Conservation (phyloP, 768 basidiomycete species). For the Clavulina sp. region DNA sequence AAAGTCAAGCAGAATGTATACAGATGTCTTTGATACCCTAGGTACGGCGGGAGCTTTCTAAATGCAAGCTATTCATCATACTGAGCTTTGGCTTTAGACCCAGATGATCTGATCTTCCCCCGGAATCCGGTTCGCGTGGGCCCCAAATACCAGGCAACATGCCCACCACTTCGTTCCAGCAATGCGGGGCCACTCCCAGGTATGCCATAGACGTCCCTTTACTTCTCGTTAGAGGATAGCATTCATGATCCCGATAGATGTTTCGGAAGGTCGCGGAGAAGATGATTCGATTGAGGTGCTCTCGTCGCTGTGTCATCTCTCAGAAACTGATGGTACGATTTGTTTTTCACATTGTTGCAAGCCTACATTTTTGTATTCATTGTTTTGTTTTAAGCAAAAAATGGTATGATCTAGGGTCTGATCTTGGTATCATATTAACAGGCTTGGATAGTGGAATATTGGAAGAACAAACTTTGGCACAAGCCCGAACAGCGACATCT, state of each 20-base stretch:
- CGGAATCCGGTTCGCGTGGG: slow-evolving; percentile 84
- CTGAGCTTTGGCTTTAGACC: slow-evolving; percentile 37
- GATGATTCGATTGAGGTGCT: slow-evolving; percentile 60
- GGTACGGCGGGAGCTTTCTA: slow-evolving; percentile 29
- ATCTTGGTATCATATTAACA: not conserved
- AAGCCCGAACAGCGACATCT: slow-evolving; percentile 25
- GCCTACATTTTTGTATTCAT: not conserved
- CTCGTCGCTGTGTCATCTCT: slow-evolving; percentile 44
- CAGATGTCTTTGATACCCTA: slow-evolving; percentile 79
- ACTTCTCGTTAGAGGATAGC: not conserved
- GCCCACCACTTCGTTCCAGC: slow-evolving; percentile 23
- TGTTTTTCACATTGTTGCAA: slow-evolving; percentile 11
- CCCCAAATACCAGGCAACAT: slow-evolving; percentile 61
- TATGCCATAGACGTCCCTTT: not conserved
- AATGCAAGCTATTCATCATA: slow-evolving; percentile 7
- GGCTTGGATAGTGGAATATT: slow-evolving; percentile 39
- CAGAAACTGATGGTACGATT: slow-evolving; percentile 45
- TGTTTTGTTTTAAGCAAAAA: slow-evolving; percentile 26
- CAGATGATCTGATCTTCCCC: slow-evolving; percentile 93
- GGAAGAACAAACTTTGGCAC: slow-evolving; percentile 35
- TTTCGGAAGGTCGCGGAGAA: slow-evolving; percentile 37
- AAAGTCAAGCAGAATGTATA: slow-evolving; percentile 48
- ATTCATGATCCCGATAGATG: not conserved
- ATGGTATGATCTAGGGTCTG: slow-evolving; percentile 27
- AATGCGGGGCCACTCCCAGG: slow-evolving; percentile 16